Percentiles rank a stretch among this genome's conserved stretches.
Conservation (phyloP, 2,329 filamentous ascomycete genomes). For the Sporothrix schenckii region DNA sequence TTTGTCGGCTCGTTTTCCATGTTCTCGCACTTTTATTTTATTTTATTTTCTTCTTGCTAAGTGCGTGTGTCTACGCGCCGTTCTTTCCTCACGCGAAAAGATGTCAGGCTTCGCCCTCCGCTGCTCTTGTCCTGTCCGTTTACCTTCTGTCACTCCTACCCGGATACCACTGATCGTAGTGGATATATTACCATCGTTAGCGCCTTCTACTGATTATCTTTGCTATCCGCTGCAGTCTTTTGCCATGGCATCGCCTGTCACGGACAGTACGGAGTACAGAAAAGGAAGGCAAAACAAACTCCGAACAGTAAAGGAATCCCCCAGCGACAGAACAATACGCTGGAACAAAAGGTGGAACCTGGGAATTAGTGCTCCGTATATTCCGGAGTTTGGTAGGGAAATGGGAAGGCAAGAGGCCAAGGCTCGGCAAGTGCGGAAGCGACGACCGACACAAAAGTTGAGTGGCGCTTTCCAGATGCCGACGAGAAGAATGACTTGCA, state of each 20-base stretch:
- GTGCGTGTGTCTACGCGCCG: background rate
- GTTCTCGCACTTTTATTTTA: background rate
- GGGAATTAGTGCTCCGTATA: background rate
- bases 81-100: background rate
- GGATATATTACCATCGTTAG: conserved; percentile 6
- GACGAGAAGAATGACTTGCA: background rate
- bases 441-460: background rate
- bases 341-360: too few relatives aligned
- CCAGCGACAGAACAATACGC: background rate
- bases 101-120: conserved; percentile 15
- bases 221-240: background rate
- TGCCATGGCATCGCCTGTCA: conserved; percentile 20
- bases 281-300: background rate
- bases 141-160: conserved; percentile 13
- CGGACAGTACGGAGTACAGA: background rate
- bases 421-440: conserved; percentile 24
- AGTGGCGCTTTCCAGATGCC: conserved; percentile 25
- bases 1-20: background rate
- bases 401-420: conserved; percentile 19
- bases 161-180: conserved; percentile 23
- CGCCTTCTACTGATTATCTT: conserved; percentile 20
- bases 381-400: background rate
- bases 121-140: background rate
- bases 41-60: background rate
- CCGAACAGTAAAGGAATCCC: background rate